A percentile compares a stretch with the other conserved stretches of the same genome.
phyloP scores from a whole-genome alignment of 371 early-diverging fungal species.

The Haplosporangium sp. region DNA sequence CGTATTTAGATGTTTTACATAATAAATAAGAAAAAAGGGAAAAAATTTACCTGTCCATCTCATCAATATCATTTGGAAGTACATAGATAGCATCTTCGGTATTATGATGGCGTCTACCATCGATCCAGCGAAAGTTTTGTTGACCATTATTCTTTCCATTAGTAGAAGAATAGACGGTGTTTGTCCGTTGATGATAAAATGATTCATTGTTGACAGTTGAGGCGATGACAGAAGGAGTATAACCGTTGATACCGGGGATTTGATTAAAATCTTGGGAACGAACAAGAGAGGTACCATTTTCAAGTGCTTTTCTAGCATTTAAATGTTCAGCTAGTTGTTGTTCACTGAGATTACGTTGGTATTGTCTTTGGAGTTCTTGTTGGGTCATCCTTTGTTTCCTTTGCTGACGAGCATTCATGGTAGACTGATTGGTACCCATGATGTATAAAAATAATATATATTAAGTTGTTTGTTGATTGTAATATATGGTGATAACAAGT shows the following conservation, averaged over 20 bases:
- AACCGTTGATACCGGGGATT: constrained; percentile 47
- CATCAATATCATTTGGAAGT: constrained; percentile 66
- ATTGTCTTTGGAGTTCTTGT: constrained; percentile 50
- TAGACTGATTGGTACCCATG: constrained; percentile 50
- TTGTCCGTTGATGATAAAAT: constrained; percentile 48
- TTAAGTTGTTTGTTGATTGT: too few species aligned
- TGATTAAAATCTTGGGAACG: constrained; percentile 33
- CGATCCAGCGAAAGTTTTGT: constrained; percentile 56
- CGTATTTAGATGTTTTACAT: background rate
- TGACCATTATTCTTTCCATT: constrained; percentile 7
- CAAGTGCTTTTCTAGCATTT: constrained; percentile 40
- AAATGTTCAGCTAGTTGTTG: constrained; percentile 44
- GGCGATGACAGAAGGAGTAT: constrained; percentile 46
- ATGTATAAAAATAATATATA: background rate
- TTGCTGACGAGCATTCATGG: constrained; percentile 34
- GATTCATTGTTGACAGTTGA: constrained; percentile 53
- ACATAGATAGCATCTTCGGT: constrained; percentile 59
- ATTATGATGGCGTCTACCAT: constrained; percentile 64
- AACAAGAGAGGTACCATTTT: constrained; percentile 23
- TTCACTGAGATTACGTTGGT: constrained; percentile 48
- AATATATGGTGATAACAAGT: too few species aligned
- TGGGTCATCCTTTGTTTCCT: constrained; percentile 50
- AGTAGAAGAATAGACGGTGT: constrained; percentile 21
- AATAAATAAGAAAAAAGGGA: background rate
- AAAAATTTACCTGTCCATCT: constrained; percentile 50